Evolutionary conservation across 2,329 filamentous ascomycete genomes (phyloP), one percentile per base, ranked within the genome.

Genomic region (Trichoderma citrinoviride): DNA sequence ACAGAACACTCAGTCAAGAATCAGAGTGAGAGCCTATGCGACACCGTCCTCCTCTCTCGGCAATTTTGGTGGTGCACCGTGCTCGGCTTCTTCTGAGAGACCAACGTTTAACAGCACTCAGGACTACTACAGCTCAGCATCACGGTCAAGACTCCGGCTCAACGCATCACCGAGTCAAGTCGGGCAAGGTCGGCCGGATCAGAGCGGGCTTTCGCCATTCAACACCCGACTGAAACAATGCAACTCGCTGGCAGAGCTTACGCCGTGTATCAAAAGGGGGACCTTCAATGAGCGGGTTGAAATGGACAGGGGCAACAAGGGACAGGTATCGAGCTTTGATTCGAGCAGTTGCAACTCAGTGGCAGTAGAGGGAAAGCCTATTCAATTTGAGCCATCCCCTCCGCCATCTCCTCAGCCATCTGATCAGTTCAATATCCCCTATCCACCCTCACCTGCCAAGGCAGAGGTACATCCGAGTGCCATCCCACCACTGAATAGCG

Each of bases 391-490:
- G 17, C 64, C 57, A 41, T 72, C 70, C n/a, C n/a, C n/a, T n/a
- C n/a, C n/a, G 1, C 66, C 68, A 7, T n/a, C n/a, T n/a, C n/a
- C n/a, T n/a, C 69, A 69, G 43, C 55, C 69, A 23, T 76, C 75
- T 14, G 74, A 77, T 27, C 76, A 75, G 46, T 77, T 77, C 61
- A 75, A 76, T 49, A 74, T 78, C 60, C 64, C 71, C 14, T 76
- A 75, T 62, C 75, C 75, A 7, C 69, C 70, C 3, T 71, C 73
- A 2, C 64, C 67, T 12, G 64, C 63, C 5, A 55, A 63, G 53
- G 66, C 49, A 5, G 65, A 69, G 46, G 67, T 46, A 53, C 65
- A 56, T 8, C 62, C 65, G 19, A 50, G 57, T 14, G 65, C 66
- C 25, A 65, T 61, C 44, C 55, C 61, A 19, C 67, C 67, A 21